phyloP scores from a whole-genome alignment of 768 basidiomycete species.

The Phlebiopsis flavidoalba region DNA sequence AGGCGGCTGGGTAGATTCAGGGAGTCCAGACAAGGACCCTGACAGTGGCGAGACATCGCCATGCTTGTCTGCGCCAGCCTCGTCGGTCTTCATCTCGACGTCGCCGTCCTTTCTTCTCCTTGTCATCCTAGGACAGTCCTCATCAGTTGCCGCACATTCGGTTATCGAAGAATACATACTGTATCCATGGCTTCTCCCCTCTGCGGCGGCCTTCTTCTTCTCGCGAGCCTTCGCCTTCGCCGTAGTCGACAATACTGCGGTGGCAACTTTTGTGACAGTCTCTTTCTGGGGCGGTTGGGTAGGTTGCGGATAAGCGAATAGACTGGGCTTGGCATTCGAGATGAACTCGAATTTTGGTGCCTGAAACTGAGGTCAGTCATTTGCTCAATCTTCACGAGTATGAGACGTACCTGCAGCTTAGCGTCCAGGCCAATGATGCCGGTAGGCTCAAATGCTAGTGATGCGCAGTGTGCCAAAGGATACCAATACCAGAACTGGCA shows the following conservation, averaged over 20 bases:
- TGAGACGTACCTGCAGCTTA: slow-evolving; percentile 64
- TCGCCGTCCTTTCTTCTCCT: slow-evolving; percentile 58
- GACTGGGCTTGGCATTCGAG: slow-evolving; percentile 84
- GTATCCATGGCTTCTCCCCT: slow-evolving; percentile 77
- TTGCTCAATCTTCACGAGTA: neutral
- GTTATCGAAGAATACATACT: slow-evolving; percentile 37
- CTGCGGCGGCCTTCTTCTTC: slow-evolving; percentile 84
- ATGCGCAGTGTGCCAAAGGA: slow-evolving; percentile 90
- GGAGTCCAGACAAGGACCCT: slow-evolving; percentile 45
- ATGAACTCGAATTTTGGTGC: slow-evolving; percentile 91
- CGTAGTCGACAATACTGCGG: slow-evolving; percentile 94
- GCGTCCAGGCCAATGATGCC: slow-evolving; percentile 89
- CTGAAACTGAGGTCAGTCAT: slow-evolving; percentile 32
- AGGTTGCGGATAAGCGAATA: slow-evolving; percentile 87
- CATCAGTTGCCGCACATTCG: neutral
- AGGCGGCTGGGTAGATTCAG: slow-evolving; percentile 33
- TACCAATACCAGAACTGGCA: slow-evolving; percentile 99
- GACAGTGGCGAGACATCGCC: slow-evolving; percentile 55
- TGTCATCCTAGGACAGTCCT: slow-evolving; percentile 42
- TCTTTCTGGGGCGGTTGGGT: slow-evolving; percentile 92
- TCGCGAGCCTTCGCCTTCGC: slow-evolving; percentile 95
- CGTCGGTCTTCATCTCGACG: slow-evolving; percentile 74
- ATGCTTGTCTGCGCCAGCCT: slow-evolving; percentile 39
- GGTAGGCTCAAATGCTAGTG: slow-evolving; percentile 91
- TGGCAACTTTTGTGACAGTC: slow-evolving; percentile 84